Evolutionary conservation across 305 asterid genomes (phyloP), one percentile per base, ranked within the genome.

Genomic region (Fraxinus paxiana): DNA sequence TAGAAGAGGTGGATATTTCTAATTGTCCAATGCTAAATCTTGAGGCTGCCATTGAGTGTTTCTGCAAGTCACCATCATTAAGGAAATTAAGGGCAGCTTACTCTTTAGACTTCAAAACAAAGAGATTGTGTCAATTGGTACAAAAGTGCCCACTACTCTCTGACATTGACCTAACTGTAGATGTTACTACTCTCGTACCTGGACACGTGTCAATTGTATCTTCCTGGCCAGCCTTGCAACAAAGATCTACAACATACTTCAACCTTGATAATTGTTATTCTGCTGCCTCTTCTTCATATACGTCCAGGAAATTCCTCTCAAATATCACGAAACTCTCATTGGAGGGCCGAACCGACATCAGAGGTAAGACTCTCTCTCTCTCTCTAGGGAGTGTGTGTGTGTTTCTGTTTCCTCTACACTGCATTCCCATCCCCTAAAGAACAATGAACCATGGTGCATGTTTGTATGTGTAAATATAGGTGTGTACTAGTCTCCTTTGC

Each of bases 1-100:
- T 95, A 71, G 87, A 89, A 65, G 98, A 91, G 87, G 90, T 91
- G 88, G 95, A 92, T 87, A 88, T 95, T 81, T 95, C 98, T 65
- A 93, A 90, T 75, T 95, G 93, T 81, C 95, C 98, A 26, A 85
- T 87, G 77, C 84, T 92, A 80, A 86, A 90, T 79, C 91, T 95
- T 83, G 95, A 90, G 78, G 81, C 77, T 37, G 90, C 91, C 79
- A 80, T 90, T 80, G 92, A 89, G 78, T 90, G 82, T 84, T 86
- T 93, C 54, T 51, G 88, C 89, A 90, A 91, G 91, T 89, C 90
- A 82, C 98, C 98, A 85, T 92, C 91, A 74, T 85, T 93, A 74
- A 84, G 86, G 81, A 88, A 81, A 82, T 87, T 95, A 38, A 89
- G 81, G 86, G 98, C 98, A 8, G 92, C 93, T 81, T 86, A 92